These are phyloP conservation scores for Karstenula rhodostoma DNA, from an alignment of 2,329 filamentous ascomycete species.

Conservation along the genomic window DNA sequence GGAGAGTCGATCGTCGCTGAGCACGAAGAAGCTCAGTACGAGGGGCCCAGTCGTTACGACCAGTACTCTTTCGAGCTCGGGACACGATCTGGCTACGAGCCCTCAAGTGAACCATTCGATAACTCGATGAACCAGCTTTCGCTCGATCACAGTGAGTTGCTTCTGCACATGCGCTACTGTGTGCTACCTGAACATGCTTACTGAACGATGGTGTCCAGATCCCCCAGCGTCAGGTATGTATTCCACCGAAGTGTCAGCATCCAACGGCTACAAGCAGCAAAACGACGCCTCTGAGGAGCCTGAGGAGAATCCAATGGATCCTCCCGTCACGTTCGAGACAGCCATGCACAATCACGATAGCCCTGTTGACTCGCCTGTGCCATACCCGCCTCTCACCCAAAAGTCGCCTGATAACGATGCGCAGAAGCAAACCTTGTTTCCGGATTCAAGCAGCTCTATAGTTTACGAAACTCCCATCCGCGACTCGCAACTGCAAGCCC, in stretches of 20 bases:
- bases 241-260: slow-evolving; percentile 9
- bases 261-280: not conserved
- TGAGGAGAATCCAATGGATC: not conserved
- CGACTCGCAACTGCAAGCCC: not conserved
- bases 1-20: slow-evolving; percentile 19
- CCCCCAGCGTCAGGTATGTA: slow-evolving; percentile 19
- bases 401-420: not conserved
- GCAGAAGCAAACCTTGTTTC: not conserved
- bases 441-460: not conserved
- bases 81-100: not conserved
- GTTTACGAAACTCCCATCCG: slow-evolving; percentile 14
- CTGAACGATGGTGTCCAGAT: not conserved
- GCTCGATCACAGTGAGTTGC: slow-evolving; percentile 7
- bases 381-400: not conserved
- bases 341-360: not conserved
- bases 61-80: slow-evolving; percentile 8
- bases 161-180: not conserved
- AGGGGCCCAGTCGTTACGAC: slow-evolving; percentile 12
- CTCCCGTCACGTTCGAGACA: not conserved
- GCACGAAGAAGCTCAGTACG: slow-evolving; percentile 15
- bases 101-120: not conserved
- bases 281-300: not conserved
- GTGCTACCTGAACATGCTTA: not conserved
- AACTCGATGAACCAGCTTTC: slow-evolving; percentile 19
- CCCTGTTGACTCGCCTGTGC: not conserved